Evolutionary conservation across 768 basidiomycete species (phyloP), one percentile per base, ranked within the genome.

Genomic region (Russula emetica): DNA sequence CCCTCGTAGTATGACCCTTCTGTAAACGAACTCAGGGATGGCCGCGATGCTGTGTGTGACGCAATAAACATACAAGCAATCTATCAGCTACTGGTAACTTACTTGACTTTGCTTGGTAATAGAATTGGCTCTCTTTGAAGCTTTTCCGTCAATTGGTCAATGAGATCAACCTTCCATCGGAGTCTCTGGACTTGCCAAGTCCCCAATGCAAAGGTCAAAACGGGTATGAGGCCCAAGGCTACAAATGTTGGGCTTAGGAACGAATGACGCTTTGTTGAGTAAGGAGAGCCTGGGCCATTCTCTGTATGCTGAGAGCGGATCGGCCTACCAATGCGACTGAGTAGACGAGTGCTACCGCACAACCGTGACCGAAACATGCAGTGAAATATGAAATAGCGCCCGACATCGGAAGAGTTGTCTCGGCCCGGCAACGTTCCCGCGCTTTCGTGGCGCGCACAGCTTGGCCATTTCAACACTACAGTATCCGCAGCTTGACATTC

Each of bases 101-200:
- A 97, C 96, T 98, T 94, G 76, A 99, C 86, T 75, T 83, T 83
- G 52, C 80, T 81, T 1, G 97, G 97, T 32, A 99, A 77, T 28
- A 78, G 71, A 61, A 99, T 82, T 0, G 96, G 88, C 36, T 83
- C 84, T 18, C 88, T 79, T 66, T 88, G 82, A 40, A 98, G 76
- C 75, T 97, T 96, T 74, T 91, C 86, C 72, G 97, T 90, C 40
- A 98, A 80, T 70, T 98, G 92, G 68, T 97, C 92, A 66, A 98
- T 98, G 56, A 99, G 80, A 58, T 85, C 83, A 51, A 96, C 79
- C 76, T 99, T 99, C 97, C 97, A 99, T 73, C 91, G 84, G 34
- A 98, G 82, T 54, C 97, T 85, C 69, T 92, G 83, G 36, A 99
- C 78, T 76, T 99, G 97, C 96, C 96, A 98, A 22, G 85, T 83